Conservation (phyloP, 225 moss, liverwort and hornwort genomes). For the Straminergon stramineum region DNA sequence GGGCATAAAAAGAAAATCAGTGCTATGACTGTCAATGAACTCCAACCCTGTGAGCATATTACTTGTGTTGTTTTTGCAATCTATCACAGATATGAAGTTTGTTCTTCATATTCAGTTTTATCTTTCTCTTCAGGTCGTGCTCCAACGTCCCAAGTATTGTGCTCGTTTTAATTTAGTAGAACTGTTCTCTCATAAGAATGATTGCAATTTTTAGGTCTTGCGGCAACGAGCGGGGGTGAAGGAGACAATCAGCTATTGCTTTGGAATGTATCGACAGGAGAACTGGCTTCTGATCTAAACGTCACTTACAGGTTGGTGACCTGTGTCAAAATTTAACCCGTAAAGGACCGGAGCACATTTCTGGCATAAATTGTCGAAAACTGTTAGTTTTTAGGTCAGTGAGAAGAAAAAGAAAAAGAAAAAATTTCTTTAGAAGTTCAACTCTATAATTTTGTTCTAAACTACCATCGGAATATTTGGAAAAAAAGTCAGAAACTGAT, state of each 20-base stretch:
- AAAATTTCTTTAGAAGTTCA: background rate
- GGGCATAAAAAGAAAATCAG: constrained; percentile 80
- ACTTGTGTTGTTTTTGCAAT: background rate
- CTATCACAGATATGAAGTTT: background rate
- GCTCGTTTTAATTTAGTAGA: background rate
- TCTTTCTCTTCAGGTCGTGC: background rate
- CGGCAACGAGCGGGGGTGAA: constrained; percentile 81
- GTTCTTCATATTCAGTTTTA: background rate
- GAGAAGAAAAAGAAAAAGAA: background rate
- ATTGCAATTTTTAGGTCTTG: constrained; percentile 40
- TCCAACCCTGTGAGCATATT: constrained; percentile 51
- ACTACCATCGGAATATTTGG: background rate
- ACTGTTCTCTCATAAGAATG: background rate
- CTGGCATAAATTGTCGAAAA: background rate
- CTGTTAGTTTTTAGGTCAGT: background rate
- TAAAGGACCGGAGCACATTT: background rate
- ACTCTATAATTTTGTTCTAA: background rate
- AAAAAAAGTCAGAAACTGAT: background rate
- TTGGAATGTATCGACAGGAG: constrained; percentile 84
- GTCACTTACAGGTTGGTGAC: constrained; percentile 35
- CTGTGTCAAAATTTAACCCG: background rate
- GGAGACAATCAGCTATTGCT: constrained; percentile 76
- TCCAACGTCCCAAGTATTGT: background rate
- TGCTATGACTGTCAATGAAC: constrained; percentile 68
- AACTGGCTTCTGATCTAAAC: constrained; percentile 66